These are phyloP conservation scores for Mycena indigotica DNA, from an alignment of 768 basidiomycete genomes.

Conservation along the genomic window DNA sequence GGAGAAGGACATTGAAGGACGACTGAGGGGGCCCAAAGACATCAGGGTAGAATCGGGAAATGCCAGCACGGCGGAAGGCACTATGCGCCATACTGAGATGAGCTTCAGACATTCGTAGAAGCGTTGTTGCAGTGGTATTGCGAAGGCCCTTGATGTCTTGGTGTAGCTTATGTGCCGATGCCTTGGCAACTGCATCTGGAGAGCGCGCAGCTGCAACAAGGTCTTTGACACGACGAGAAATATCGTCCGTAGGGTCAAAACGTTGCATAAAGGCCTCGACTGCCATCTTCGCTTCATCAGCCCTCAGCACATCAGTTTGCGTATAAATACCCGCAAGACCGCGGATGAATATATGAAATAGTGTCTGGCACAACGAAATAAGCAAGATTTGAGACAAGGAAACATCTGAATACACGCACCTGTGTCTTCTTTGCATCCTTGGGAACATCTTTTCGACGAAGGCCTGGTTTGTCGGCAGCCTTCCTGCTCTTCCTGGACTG, in stretches of 20 bases:
- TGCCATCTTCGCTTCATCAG: not conserved
- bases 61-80: constrained; percentile 2
- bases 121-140: constrained; percentile 8
- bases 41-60: constrained; percentile 6
- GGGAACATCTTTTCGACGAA: not conserved
- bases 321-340: not conserved
- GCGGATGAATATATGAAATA: not conserved
- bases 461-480: too few relatives aligned
- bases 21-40: constrained; percentile 9
- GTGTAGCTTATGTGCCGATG: not conserved
- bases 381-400: not conserved
- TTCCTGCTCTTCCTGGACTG: too few relatives aligned
- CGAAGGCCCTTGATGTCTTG: not conserved
- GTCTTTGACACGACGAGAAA: not conserved
- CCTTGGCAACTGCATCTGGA: not conserved
- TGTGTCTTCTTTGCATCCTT: not conserved
- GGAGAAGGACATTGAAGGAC: constrained; percentile 8
- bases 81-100: constrained; percentile 10
- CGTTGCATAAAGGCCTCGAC: not conserved
- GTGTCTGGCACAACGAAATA: not conserved
- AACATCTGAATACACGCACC: not conserved
- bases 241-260: not conserved
- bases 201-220: not conserved
- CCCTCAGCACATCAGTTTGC: not conserved
- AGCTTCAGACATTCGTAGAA: constrained; percentile 1